Conservation (phyloP, 768 basidiomycete genomes). For the Suillus spraguei region DNA sequence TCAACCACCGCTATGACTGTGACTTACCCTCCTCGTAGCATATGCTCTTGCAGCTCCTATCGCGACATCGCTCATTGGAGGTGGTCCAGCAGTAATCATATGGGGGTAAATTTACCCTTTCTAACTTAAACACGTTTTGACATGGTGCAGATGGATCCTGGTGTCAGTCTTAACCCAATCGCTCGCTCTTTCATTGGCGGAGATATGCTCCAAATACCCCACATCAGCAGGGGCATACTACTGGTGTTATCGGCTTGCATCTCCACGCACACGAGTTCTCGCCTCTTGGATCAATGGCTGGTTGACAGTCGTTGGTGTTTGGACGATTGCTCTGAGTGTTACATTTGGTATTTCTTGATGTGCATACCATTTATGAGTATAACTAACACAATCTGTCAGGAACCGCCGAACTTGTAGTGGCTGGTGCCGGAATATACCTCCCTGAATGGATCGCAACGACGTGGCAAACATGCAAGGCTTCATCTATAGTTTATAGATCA, state of each 20-base stretch:
- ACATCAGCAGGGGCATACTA: slow-evolving; percentile 67
- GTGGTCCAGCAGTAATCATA: slow-evolving; percentile 56
- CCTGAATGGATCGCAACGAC: slow-evolving; percentile 59
- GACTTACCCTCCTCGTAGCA: slow-evolving; percentile 35
- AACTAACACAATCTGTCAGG: slow-evolving; percentile 36
- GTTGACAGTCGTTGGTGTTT: slow-evolving; percentile 69
- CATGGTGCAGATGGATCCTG: slow-evolving; percentile 45
- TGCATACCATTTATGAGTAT: background rate
- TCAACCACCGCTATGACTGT: background rate
- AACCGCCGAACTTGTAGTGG: slow-evolving; percentile 61
- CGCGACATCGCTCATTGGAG: slow-evolving; percentile 56
- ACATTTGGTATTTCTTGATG: slow-evolving; percentile 47
- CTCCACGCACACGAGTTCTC: slow-evolving; percentile 51
- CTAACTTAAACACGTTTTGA: background rate
- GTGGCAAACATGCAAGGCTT: slow-evolving; percentile 58
- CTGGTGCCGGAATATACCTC: slow-evolving; percentile 58
- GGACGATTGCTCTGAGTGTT: slow-evolving; percentile 67
- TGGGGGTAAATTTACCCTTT: slow-evolving; percentile 49
- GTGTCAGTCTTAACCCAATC: slow-evolving; percentile 51
- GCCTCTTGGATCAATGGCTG: slow-evolving; percentile 71
- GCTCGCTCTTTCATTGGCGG: slow-evolving; percentile 56
- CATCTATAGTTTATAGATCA: background rate
- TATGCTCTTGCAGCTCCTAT: slow-evolving; percentile 61
- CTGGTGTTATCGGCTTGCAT: slow-evolving; percentile 64
- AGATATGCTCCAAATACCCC: slow-evolving; percentile 62